Conservation (phyloP, 2,329 filamentous ascomycete species). For the Coniochaeta hoffmannii region DNA sequence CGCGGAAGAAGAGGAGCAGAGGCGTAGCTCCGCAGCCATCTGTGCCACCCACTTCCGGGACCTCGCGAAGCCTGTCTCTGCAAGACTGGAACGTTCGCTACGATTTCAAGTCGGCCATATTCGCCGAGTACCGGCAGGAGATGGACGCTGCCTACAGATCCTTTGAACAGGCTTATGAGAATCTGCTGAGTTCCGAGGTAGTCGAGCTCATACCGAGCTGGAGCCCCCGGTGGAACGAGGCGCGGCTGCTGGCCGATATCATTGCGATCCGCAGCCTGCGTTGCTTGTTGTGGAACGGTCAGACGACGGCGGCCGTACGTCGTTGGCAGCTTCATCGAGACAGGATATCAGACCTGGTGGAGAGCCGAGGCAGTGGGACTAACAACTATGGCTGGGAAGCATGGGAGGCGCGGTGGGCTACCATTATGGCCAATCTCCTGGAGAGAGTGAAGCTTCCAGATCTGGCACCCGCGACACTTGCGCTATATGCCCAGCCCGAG, state of each 20-base stretch:
- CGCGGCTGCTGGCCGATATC: slow-evolving; percentile 76
- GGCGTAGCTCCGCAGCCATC: slow-evolving; percentile 74
- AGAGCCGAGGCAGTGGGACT: slow-evolving; percentile 76
- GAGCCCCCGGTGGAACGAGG: slow-evolving; percentile 87
- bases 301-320: slow-evolving; percentile 71
- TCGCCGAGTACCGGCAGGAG: slow-evolving; percentile 90
- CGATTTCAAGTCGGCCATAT: slow-evolving; percentile 85
- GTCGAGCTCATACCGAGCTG: slow-evolving; percentile 85
- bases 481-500: slow-evolving; percentile 48
- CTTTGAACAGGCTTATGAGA: slow-evolving; percentile 82
- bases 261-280: slow-evolving; percentile 75
- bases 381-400: slow-evolving; percentile 89
- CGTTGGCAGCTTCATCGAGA: slow-evolving; percentile 74
- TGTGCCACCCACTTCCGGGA: slow-evolving; percentile 72
- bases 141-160: slow-evolving; percentile 80
- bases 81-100: slow-evolving; percentile 91
- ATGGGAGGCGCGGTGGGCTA: slow-evolving; percentile 74
- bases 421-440: slow-evolving; percentile 54
- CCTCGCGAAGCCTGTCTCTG: slow-evolving; percentile 75
- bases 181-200: slow-evolving; percentile 72
- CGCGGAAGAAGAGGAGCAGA: slow-evolving; percentile 78
- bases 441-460: slow-evolving; percentile 45
- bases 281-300: slow-evolving; percentile 72
- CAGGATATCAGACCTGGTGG: slow-evolving; percentile 68
- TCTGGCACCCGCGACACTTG: slow-evolving; percentile 33